These are phyloP conservation scores for Coprinopsis marcescibilis DNA, from an alignment of 768 basidiomycete species.

Conservation along the genomic window DNA sequence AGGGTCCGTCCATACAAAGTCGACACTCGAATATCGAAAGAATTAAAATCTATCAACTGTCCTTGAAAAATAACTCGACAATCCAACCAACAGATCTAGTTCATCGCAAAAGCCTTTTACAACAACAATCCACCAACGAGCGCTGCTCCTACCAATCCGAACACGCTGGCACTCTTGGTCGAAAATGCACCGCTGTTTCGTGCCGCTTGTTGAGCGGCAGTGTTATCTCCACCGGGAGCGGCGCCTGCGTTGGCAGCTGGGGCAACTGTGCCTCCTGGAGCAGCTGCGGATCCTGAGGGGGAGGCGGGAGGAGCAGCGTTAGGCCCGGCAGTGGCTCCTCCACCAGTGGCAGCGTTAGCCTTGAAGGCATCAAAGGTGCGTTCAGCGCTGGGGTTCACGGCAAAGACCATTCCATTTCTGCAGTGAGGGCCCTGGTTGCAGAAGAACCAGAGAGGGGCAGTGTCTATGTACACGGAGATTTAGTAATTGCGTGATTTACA, in stretches of 20 bases:
- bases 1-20: too few relatives aligned
- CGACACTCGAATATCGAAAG: too few relatives aligned
- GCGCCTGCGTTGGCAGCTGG: neutral
- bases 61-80: too few relatives aligned
- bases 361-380: constrained; percentile 39
- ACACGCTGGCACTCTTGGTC: too few relatives aligned
- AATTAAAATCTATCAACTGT: too few relatives aligned
- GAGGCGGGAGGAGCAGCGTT: constrained; percentile 1
- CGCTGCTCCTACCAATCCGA: too few relatives aligned
- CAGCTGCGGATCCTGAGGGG: neutral
- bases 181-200: too few relatives aligned
- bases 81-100: too few relatives aligned
- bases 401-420: constrained; percentile 47
- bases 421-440: constrained; percentile 45
- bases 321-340: constrained; percentile 1
- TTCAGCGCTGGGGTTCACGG: constrained; percentile 42
- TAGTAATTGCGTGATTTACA: neutral
- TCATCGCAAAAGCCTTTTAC: too few relatives aligned
- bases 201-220: too few relatives aligned
- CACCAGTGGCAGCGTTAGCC: constrained; percentile 9
- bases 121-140: too few relatives aligned
- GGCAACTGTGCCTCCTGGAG: neutral
- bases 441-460: constrained; percentile 50
- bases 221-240: neutral
- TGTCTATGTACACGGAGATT: constrained; percentile 14